phyloP scores from a whole-genome alignment of 202 grass and related monocot species.

The Panicum hallii region DNA sequence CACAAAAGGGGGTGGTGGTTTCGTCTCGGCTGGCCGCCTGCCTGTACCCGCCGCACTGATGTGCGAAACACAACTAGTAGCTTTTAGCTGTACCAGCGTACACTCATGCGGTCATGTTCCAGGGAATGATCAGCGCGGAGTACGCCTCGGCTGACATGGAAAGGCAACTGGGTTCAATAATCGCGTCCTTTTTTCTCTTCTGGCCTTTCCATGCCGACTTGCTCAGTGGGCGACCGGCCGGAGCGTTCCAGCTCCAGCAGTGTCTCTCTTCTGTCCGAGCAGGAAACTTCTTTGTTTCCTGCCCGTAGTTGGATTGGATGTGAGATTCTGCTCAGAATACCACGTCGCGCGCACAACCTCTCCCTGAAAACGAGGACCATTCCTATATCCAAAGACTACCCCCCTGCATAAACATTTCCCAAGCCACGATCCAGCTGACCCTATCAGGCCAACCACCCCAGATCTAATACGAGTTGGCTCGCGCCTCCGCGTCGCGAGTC shows the following conservation, averaged over 20 bases:
- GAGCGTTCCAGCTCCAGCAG: neutral
- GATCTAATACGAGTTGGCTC: neutral
- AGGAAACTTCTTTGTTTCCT: neutral
- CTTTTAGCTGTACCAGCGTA: constrained; percentile 9
- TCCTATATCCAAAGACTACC: neutral
- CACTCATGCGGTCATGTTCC: neutral
- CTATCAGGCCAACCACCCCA: neutral
- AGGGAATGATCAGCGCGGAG: neutral
- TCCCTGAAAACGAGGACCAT: constrained; percentile 12
- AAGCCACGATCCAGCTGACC: neutral
- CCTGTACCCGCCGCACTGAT: neutral
- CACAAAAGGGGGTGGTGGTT: neutral
- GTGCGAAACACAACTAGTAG: neutral
- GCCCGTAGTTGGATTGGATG: too few species aligned
- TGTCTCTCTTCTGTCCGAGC: neutral
- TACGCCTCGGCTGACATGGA: neutral
- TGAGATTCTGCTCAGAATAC: neutral
- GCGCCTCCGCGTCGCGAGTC: neutral
- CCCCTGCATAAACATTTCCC: neutral
- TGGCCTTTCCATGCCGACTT: too few species aligned
- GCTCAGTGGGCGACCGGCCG: too few species aligned
- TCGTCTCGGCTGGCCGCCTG: neutral
- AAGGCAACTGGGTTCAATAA: neutral
- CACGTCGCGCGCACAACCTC: too few species aligned
- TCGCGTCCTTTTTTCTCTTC: neutral